These are phyloP conservation scores for Fusarium sp. DNA, from an alignment of 2,329 filamentous ascomycete genomes.

Conservation along the genomic window DNA sequence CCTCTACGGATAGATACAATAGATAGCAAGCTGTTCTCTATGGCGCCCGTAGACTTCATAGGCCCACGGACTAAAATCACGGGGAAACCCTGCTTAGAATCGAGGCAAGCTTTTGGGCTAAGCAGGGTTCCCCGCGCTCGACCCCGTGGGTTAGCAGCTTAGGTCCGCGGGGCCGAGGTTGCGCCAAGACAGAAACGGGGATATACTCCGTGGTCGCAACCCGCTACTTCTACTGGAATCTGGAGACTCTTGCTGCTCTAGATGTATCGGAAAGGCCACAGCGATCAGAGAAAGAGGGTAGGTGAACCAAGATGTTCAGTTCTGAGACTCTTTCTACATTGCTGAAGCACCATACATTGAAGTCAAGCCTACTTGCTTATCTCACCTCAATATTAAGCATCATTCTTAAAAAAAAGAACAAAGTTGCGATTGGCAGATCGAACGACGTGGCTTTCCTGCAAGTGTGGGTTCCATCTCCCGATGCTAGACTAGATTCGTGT, in stretches of 20 bases:
- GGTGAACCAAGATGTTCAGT: not conserved
- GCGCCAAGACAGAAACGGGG: not conserved
- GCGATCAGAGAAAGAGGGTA: too few species aligned
- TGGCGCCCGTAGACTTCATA: too few species aligned
- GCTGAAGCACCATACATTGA: not conserved
- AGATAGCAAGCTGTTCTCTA: too few species aligned
- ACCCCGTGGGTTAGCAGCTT: not conserved
- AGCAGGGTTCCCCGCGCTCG: not conserved
- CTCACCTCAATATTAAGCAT: not conserved
- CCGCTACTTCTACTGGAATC: not conserved
- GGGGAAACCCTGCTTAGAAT: not conserved
- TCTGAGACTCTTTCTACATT: not conserved
- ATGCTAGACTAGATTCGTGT: not conserved
- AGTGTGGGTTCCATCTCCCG: not conserved
- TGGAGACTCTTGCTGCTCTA: not conserved
- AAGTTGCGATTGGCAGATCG: not conserved
- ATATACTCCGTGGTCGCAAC: not conserved
- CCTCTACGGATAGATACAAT: too few species aligned
- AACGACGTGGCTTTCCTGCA: not conserved
- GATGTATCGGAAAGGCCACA: too few species aligned
- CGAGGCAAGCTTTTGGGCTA: not conserved
- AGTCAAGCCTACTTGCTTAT: fast-evolving
- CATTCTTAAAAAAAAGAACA: not conserved
- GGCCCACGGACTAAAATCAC: too few species aligned
- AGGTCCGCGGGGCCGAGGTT: not conserved